Conservation (phyloP, 768 basidiomycete genomes). For the Roridomyces roridus region DNA sequence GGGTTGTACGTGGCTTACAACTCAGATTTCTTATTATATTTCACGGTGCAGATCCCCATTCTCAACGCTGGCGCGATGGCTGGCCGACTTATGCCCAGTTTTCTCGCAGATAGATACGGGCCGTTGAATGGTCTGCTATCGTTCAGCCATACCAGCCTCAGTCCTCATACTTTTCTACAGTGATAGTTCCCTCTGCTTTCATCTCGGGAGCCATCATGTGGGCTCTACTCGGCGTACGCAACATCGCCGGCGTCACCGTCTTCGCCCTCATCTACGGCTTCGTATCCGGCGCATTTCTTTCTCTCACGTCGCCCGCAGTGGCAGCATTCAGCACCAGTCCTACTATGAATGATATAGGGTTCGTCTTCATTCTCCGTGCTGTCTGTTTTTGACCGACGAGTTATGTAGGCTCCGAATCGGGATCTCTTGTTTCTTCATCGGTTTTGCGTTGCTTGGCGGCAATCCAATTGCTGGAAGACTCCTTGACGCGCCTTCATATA, state of each 20-base stretch:
- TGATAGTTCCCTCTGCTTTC: slow-evolving; percentile 48
- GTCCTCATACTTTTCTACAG: slow-evolving; percentile 36
- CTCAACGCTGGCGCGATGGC: slow-evolving; percentile 61
- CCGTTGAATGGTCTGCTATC: slow-evolving; percentile 51
- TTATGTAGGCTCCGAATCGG: not conserved
- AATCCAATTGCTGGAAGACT: not conserved
- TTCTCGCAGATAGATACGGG: slow-evolving; percentile 55
- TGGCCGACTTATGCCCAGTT: slow-evolving; percentile 65
- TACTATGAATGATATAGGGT: slow-evolving; percentile 31
- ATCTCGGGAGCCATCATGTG: slow-evolving; percentile 53
- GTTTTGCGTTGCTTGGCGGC: not conserved
- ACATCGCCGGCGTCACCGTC: slow-evolving; percentile 44
- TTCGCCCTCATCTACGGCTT: slow-evolving; percentile 61
- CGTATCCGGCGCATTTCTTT: slow-evolving; percentile 59
- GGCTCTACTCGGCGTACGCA: slow-evolving; percentile 55
- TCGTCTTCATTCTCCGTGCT: not conserved
- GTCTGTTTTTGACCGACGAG: not conserved
- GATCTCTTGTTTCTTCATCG: not conserved
- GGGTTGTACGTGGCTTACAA: not conserved
- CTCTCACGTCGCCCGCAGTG: not conserved
- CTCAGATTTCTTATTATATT: too few species aligned
- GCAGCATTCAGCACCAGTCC: slow-evolving; percentile 1
- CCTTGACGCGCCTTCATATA: not conserved
- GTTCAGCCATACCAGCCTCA: not conserved
- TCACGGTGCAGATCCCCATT: slow-evolving; percentile 57